Conservation (phyloP, 2,329 filamentous ascomycete species). For the Alternaria triticimaculans region DNA sequence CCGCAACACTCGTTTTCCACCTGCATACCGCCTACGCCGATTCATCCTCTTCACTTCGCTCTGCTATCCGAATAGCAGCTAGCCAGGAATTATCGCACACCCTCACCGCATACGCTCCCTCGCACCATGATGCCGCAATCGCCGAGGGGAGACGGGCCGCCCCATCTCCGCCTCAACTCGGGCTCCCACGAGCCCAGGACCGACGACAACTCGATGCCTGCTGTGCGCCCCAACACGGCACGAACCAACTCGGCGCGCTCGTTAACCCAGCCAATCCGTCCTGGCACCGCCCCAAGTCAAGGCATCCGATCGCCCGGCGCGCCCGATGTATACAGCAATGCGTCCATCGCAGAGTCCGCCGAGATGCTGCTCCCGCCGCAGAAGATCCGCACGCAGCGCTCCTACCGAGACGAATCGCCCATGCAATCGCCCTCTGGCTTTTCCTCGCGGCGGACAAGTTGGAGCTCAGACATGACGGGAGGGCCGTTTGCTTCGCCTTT, state of each 20-base stretch:
- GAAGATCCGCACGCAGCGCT: conserved; percentile 56
- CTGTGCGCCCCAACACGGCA: conserved; percentile 46
- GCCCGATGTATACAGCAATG: conserved; percentile 45
- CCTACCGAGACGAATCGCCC: conserved; percentile 60
- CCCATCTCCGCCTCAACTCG: conserved; percentile 70
- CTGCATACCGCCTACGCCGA: conserved; percentile 5
- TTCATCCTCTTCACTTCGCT: conserved; percentile 10
- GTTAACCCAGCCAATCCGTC: conserved; percentile 49
- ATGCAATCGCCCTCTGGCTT: conserved; percentile 59
- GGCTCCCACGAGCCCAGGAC: conserved; percentile 60
- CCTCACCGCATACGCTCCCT: conserved; percentile 42
- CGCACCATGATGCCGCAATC: conserved; percentile 39
- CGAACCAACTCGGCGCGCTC: conserved; percentile 55
- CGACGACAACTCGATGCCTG: conserved; percentile 39
- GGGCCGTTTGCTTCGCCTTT: conserved; percentile 62
- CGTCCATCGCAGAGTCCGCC: conserved; percentile 52
- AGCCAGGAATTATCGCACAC: conserved; percentile 17
- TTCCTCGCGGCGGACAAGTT: conserved; percentile 69
- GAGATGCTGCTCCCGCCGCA: conserved; percentile 60
- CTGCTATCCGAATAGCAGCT: conserved; percentile 31
- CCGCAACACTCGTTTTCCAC: conserved; percentile 36
- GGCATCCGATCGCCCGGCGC: conserved; percentile 33
- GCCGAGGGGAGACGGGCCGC: conserved; percentile 50
- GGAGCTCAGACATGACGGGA: conserved; percentile 66
- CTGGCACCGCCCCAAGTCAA: conserved; percentile 44